Base-by-base conservation (phyloP, 306 rosid genomes). In the Purshia tridentata region DNA sequence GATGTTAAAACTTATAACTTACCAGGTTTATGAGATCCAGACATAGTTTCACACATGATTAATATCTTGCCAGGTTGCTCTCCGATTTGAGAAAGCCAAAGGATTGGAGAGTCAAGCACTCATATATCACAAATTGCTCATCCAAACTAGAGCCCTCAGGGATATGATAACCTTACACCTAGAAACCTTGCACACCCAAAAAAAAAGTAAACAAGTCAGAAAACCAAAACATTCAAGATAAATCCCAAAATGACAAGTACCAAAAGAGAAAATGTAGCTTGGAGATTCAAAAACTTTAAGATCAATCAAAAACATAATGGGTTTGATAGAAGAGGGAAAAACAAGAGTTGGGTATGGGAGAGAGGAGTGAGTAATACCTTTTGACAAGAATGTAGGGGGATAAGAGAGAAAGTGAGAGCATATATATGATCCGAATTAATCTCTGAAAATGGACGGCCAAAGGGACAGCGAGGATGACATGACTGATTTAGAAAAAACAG, bases 1-100 rank as follows among this genome's bases (percentile, higher is more conserved):
- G 4, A 60, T 51, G 45, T 73, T 29, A 1, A 29, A 29, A 29
- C 35, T 53, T 62, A 8, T 62, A 58, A 55, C 62, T 61, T 73
- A 86, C 87, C 83, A 23, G 82, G 70, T 81, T 84, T 88, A 44
- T 22, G 52, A 73, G 77, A 82, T 59, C 49, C 81, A 29, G 97
- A 69, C 84, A 83, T 72, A 22, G 82, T 83, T 86, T 94, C 99
- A 70, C 90, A 80, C 91, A 88, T 90, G 84, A 78, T 88, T 84
- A 47, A 77, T 71, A 78, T 82, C 81, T 73, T 74, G 77, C 74
- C 52, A 80, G 64, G 73, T 73, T 69, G 80, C 79, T 83, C 60
- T 35, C 55, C 18, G 41, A 72, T 44, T 56, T 39, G 52, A 77
- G 84, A 77, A 76, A 78, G 72, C 45, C 50, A 61, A 74, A 56